Percentiles rank a stretch among this genome's conserved stretches.
Evolutionary conservation across 164 flowering plant genomes (phyloP).

Genomic region (Stephania japonica): DNA sequence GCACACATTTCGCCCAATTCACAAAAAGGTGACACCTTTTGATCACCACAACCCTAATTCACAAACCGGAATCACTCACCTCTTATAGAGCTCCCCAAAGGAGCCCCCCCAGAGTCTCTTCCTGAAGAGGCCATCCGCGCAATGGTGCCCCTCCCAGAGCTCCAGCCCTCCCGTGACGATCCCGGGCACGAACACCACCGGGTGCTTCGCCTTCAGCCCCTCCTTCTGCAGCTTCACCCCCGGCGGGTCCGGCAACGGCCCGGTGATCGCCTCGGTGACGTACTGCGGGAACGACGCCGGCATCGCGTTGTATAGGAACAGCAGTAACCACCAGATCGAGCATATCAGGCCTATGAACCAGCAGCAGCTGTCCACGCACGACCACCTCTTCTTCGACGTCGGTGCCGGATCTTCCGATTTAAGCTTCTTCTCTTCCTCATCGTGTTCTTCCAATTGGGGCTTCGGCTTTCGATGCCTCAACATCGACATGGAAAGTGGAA

Average conservation of each 20-base stretch:
- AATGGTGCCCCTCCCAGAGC: constrained; percentile 88
- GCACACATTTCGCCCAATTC: background rate
- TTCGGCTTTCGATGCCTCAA: constrained; percentile 36
- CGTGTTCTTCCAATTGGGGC: constrained; percentile 13
- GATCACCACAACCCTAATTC: background rate
- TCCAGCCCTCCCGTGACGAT: constrained; percentile 97
- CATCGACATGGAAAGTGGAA: constrained; percentile 16
- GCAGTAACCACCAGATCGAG: constrained; percentile 51
- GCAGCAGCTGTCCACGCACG: constrained; percentile 55
- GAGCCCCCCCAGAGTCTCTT: constrained; percentile 98
- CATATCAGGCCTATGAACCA: constrained; percentile 58
- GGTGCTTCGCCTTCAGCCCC: constrained; percentile 73
- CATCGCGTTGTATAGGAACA: constrained; percentile 66
- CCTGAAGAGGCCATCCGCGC: constrained; percentile 85
- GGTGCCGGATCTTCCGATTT: too few relatives aligned
- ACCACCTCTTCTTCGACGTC: constrained; percentile 24
- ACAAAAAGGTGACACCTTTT: constrained; percentile 44
- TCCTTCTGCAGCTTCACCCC: constrained; percentile 81
- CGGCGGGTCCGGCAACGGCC: constrained; percentile 89
- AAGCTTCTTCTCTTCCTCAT: constrained; percentile 1
- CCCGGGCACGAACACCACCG: constrained; percentile 94
- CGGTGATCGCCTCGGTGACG: constrained; percentile 88
- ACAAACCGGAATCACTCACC: constrained; percentile 32
- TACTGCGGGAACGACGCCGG: constrained; percentile 88
- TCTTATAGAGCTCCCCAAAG: constrained; percentile 86